Evolutionary conservation across 805 yeast species (phyloP), one percentile per base, ranked within the genome.

Genomic region (Candida xyloterini): DNA sequence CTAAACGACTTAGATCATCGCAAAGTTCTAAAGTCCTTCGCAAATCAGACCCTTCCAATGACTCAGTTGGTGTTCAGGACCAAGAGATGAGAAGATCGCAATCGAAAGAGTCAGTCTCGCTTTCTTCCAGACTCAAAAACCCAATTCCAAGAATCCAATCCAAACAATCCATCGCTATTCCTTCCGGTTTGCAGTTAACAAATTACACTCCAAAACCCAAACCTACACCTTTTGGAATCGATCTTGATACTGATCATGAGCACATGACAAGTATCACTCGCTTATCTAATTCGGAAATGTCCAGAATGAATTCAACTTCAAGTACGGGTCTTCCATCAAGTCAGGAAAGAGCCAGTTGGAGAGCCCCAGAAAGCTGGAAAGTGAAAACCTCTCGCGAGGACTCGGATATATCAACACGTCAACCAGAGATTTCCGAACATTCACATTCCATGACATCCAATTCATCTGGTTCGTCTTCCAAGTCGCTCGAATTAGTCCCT

Each of bases 351-450:
- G 36, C 53, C 4, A 36, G 40, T 15, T 78, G 83, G 83, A 62
- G 60, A 18, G 76, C 83, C 5, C 83, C 83, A 2, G 81, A 77
- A 40, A 70, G 76, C 45, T 78, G 83, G 83, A 79, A 76, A 50
- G 81, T 77, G 8, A 75, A 72, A 44, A 42, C 44, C 26, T 53
- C 55, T 7, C 41, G 27, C 14, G 48, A 45, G 10, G 53, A 44
- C 32, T 18, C 32, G 7, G 32, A 30, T 11, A 3, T 11, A 23
- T 11, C 4, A 23, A 4, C 3, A 9, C 25, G 25, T 7, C 25
- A 10, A 13, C 38, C 46, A 36, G 30, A 30, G 35, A 4, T 53
- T 55, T 44, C 34, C 18, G 33, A 32, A 16, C 30, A 33, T 50
- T 56, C 23, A 39, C 51, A 15, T 29, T 50, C 29, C 47, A 44